Evolutionary conservation across 306 rosid genomes (phyloP), one percentile per base, ranked within the genome.

Genomic region (Acacia acuminata): DNA sequence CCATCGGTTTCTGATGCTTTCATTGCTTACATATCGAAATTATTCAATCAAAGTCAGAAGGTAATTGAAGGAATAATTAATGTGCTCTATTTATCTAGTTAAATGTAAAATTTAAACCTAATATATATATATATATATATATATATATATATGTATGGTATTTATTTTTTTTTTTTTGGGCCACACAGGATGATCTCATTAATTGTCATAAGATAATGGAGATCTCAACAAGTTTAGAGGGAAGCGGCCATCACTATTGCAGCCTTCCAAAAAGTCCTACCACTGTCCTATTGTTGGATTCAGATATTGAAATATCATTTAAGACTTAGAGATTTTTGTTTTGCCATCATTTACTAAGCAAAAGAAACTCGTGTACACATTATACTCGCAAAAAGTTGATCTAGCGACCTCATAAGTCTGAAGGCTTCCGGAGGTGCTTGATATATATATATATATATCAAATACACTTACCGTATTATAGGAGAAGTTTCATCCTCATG

Each of bases 251-350:
- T 36, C 30, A 77, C 64, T 25, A 36, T 22, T 60, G 66, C 77
- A 75, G 80, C 76, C 88, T 88, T 72, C 76, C 86, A 22, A 58
- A 58, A 75, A 88, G 91, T 79, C 94, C 89, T 25, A 90, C 91
- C 1, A 88, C 90, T 1, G 91, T 88, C 19, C 32, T 90, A 73
- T 65, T 75, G 80, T 75, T 86, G 85, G 24, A 61, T 61, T 63
- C 16, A 2, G 66, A 60, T n/a, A 20, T 56, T 8, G 27, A 56
- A 56, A 9, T 20, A 56, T 56, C 63, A 56, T n/a, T n/a, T n/a
- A 56, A 20, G 63, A 8, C 63, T 12, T 48, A 4, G 53, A 48
- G 53, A 48, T 14, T 47, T 10, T 47, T 10, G 12, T 45, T 45
- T 47, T 10, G 16, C 16, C 19, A 0, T 4, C 19, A 48, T 48